phyloP scores from a whole-genome alignment of 148 eudicot species.

The Cornus kousa region DNA sequence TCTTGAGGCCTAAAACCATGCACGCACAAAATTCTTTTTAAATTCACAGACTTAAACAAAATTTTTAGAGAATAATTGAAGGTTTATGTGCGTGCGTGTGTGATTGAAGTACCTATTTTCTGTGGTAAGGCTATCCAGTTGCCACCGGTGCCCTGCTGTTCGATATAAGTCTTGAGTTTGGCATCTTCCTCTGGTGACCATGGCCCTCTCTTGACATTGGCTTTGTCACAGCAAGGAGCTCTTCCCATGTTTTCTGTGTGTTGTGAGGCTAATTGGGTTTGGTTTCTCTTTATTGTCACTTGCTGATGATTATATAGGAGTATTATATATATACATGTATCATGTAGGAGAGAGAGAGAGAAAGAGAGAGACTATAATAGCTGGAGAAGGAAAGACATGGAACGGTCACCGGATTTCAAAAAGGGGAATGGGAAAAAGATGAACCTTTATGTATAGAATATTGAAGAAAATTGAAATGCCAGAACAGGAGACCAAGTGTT shows the following conservation, averaged over 20 bases:
- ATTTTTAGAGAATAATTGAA: not conserved
- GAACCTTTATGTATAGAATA: conserved; percentile 34
- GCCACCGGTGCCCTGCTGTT: conserved; percentile 34
- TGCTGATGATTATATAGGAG: conserved; percentile 14
- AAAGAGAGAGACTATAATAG: conserved; percentile 46
- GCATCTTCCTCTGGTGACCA: conserved; percentile 46
- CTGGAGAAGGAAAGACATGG: conserved; percentile 57
- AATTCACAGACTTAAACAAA: not conserved
- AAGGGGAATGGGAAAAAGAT: conserved; percentile 28
- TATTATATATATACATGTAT: not conserved
- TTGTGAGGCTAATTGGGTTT: conserved; percentile 9
- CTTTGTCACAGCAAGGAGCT: conserved; percentile 47
- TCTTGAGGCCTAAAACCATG: conserved; percentile 54
- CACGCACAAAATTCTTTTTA: not conserved
- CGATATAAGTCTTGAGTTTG: conserved; percentile 35
- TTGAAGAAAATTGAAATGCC: conserved; percentile 40
- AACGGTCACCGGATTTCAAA: conserved; percentile 50
- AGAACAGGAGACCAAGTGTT: conserved; percentile 37
- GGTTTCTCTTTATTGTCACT: conserved; percentile 10
- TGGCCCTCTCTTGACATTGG: conserved; percentile 44
- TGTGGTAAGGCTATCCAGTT: conserved; percentile 42
- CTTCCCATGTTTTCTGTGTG: conserved; percentile 32
- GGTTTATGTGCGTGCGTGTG: not conserved
- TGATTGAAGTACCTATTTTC: conserved; percentile 28
- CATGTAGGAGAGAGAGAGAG: conserved; percentile 17